phyloP scores from a whole-genome alignment of 306 rosid species.

The Hippophae tibetana region DNA sequence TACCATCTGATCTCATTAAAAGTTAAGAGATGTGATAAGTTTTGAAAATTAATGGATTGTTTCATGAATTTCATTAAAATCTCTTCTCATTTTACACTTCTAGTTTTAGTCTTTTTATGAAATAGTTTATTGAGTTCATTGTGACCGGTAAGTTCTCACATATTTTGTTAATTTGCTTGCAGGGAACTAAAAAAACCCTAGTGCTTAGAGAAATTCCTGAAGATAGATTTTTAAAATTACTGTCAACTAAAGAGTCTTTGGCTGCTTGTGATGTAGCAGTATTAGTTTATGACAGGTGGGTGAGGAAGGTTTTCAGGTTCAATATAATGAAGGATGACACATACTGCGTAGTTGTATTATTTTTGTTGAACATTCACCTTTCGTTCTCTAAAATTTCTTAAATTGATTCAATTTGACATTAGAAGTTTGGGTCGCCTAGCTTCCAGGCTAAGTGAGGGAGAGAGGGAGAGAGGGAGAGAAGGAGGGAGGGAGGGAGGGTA shows the following conservation, averaged over 20 bases:
- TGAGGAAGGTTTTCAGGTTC: background rate
- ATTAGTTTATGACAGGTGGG: conserved; percentile 87
- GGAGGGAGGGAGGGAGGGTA: too few species aligned
- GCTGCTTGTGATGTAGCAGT: conserved; percentile 88
- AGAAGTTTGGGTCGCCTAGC: too few species aligned
- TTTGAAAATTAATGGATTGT: background rate
- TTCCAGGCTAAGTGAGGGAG: too few species aligned
- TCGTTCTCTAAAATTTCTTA: too few species aligned
- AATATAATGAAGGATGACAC: background rate
- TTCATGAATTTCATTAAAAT: too few species aligned
- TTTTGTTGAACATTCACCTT: background rate
- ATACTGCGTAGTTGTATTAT: background rate
- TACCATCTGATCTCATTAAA: too few species aligned
- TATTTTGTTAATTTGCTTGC: conserved; percentile 15
- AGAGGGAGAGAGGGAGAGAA: too few species aligned
- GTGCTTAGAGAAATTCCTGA: conserved; percentile 82
- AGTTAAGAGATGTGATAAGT: background rate
- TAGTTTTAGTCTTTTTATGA: too few species aligned
- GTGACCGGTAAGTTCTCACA: background rate
- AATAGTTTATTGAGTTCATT: background rate
- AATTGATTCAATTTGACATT: too few species aligned
- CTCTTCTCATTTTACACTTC: too few species aligned
- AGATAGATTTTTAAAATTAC: conserved; percentile 54
- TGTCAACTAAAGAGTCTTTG: conserved; percentile 76
- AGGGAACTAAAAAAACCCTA: conserved; percentile 70